These are phyloP conservation scores for Irpex lacteus DNA, from an alignment of 1,284 basidiomycete species.

Conservation along the genomic window DNA sequence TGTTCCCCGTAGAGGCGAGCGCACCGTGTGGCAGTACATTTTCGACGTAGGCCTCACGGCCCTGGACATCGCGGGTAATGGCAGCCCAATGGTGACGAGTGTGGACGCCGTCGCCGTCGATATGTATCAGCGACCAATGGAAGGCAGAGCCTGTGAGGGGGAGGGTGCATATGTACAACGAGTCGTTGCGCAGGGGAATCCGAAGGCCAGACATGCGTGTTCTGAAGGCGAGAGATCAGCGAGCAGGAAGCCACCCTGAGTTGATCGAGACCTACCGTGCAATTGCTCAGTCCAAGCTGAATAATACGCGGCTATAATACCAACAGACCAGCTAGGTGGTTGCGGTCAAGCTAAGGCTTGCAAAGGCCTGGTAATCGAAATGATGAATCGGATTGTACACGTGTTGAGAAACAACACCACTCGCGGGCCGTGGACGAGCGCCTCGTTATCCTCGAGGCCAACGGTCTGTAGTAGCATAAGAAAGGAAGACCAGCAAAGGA, in stretches of 20 bases:
- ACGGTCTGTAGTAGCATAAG: too few relatives aligned
- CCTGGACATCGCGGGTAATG: conserved; percentile 12
- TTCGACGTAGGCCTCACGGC: conserved; percentile 19
- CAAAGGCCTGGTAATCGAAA: too few relatives aligned
- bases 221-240: background rate
- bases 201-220: background rate
- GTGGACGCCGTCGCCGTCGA: conserved; percentile 16
- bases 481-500: background rate
- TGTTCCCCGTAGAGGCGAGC: conserved; percentile 13
- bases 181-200: conserved; percentile 10
- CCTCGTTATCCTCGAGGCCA: too few relatives aligned
- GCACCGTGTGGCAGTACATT: conserved; percentile 17
- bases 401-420: too few relatives aligned
- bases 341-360: too few relatives aligned
- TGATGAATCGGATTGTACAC: too few relatives aligned
- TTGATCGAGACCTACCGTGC: too few relatives aligned
- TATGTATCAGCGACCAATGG: conserved; percentile 22
- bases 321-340: too few relatives aligned
- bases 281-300: too few relatives aligned
- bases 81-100: conserved; percentile 25
- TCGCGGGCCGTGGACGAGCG: too few relatives aligned
- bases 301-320: too few relatives aligned
- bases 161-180: conserved; percentile 18
- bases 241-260: too few relatives aligned
- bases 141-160: conserved; percentile 18